These are phyloP conservation scores for Cucurbita ficifolia DNA, from an alignment of 306 rosid species.

Conservation along the genomic window DNA sequence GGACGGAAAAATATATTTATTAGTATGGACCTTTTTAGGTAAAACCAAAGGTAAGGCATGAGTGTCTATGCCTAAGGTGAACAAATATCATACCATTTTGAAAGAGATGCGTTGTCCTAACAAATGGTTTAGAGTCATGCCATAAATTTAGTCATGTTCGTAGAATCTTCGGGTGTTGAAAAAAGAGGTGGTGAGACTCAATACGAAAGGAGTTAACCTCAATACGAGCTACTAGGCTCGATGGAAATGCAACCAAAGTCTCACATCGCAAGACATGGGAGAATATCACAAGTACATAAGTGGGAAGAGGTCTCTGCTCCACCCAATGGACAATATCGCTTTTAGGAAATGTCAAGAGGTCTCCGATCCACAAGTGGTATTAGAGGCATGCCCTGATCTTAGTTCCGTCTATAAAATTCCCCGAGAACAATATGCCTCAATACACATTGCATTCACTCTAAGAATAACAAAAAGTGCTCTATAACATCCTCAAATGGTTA, in stretches of 20 bases:
- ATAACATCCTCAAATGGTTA: background rate
- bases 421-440: background rate
- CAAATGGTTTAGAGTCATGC: background rate
- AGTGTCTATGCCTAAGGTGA: background rate
- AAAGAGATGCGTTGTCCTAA: background rate
- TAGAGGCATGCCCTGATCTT: background rate
- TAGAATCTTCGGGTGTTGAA: background rate
- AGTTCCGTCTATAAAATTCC: background rate
- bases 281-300: background rate
- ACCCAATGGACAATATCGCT: background rate
- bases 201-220: background rate
- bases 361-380: background rate
- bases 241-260: background rate
- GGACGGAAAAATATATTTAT: background rate
- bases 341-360: too few relatives aligned
- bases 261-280: background rate
- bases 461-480: background rate
- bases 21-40: background rate
- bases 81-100: background rate
- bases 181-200: background rate
- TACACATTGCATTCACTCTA: background rate
- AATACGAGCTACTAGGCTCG: background rate
- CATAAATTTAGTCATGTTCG: background rate
- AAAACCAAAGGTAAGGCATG: background rate
- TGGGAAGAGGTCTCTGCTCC: background rate